Base-by-base conservation (phyloP, 73 alveolate species). In the Uronychia setigera region DNA sequence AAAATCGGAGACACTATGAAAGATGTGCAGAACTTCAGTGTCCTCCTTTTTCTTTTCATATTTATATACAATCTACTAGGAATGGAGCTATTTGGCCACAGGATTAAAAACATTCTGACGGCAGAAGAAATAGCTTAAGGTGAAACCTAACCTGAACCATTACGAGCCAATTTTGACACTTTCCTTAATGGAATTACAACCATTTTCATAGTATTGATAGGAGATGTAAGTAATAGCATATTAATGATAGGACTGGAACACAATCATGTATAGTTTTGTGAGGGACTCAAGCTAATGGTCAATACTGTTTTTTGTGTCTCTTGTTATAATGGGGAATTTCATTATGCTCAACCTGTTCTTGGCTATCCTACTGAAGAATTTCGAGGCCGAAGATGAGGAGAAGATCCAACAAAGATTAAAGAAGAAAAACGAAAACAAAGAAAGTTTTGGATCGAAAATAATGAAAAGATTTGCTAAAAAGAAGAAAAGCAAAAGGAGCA, bases 21-120 rank as follows among this genome's bases (percentile, higher is more conserved):
- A 58, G 95, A 84, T 59, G 83, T 90, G 0, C 28, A 81, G 28
- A 85, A 59, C 29, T 90, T 90, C 79, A 58, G 83, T 30, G 88
- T 93, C 29, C 83, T 93, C 31, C 88, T 91, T 59, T 92, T 91
- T 81, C 35, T 93, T 0, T 91, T 93, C 67, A 87, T 91, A 46
- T 87, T 91, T 30, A 84, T 92, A 13, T 91, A 90, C 74, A 79
- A 95, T 13, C 77, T 93, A 74, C 91, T 93, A 0, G 98, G 98
- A 59, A 87, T 93, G 95, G 95, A 93, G 79, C 59, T 93, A 32
- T 93, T 87, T 83, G 98, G 96, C 27, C 82, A 94, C 33, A 83
- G 82, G 29, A 59, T 92, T 9, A 78, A 83, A 59, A 80, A 80
- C 77, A 88, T 92, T 1, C 33, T 79, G 29, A 46, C 46, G 14